A percentile compares a stretch with the other conserved stretches of the same genome.
phyloP scores from a whole-genome alignment of 208 protist genomes.

The Leishmania mexicana region DNA sequence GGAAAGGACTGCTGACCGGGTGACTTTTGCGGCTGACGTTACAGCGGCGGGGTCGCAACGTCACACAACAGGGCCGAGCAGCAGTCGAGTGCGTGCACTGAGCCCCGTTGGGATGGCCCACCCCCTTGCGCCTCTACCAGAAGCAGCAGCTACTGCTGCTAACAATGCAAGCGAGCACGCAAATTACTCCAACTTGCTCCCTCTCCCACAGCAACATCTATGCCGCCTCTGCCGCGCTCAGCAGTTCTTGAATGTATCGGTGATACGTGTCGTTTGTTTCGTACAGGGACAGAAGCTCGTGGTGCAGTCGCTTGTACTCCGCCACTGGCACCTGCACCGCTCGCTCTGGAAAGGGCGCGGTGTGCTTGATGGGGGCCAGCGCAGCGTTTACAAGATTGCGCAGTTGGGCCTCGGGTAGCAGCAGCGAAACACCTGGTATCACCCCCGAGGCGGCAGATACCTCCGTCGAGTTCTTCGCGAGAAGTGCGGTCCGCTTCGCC shows the following conservation, averaged over 20 bases:
- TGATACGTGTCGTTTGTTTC: constrained; percentile 35
- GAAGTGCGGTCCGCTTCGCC: not conserved
- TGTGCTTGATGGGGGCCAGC: not conserved
- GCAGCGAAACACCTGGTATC: not conserved
- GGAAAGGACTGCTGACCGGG: not conserved
- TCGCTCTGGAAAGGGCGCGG: not conserved
- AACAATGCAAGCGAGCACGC: not conserved
- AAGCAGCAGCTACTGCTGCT: not conserved
- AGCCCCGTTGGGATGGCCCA: not conserved
- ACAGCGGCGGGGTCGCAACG: not conserved
- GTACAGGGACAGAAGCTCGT: constrained; percentile 40
- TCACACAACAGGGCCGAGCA: not conserved
- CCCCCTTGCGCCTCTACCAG: not conserved
- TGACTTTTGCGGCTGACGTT: not conserved
- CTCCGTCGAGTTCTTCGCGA: not conserved
- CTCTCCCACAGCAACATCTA: not conserved
- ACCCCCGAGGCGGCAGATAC: not conserved
- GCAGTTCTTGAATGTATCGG: constrained; percentile 23
- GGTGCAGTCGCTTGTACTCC: constrained; percentile 27
- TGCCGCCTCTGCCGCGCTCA: constrained; percentile 13
- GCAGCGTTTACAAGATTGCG: constrained; percentile 1
- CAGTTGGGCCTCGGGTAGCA: constrained; percentile 17
- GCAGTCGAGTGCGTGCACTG: not conserved
- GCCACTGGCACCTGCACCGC: constrained; percentile 21
- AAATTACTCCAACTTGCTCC: not conserved